Conservation (phyloP, 1,284 basidiomycete species). For the Irpex rosettiformis region DNA sequence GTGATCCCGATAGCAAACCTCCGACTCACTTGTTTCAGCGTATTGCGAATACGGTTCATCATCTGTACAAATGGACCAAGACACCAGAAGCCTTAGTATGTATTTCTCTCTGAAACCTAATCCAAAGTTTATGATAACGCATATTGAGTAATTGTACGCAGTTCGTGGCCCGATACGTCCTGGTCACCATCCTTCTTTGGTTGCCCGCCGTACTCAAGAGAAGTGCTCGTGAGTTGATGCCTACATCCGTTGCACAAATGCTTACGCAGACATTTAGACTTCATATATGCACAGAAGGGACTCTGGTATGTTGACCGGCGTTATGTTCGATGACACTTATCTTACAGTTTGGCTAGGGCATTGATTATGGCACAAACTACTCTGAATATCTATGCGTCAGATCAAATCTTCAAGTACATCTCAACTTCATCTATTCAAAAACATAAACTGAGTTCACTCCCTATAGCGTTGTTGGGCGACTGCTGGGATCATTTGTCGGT, state of each 20-base stretch:
- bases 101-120: constrained; percentile 1
- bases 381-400: constrained; percentile 57
- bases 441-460: background rate
- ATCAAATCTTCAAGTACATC: constrained; percentile 53
- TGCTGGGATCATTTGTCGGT: constrained; percentile 39
- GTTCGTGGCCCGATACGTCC: constrained; percentile 56
- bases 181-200: constrained; percentile 56
- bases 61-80: constrained; percentile 37
- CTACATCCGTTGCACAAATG: background rate
- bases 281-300: constrained; percentile 41
- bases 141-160: constrained; percentile 15
- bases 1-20: constrained; percentile 46
- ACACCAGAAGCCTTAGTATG: constrained; percentile 43
- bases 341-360: constrained; percentile 36
- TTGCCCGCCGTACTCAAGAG: constrained; percentile 44
- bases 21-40: constrained; percentile 41
- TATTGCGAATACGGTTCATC: constrained; percentile 33
- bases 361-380: constrained; percentile 68
- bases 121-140: background rate
- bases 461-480: constrained; percentile 41
- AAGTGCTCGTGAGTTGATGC: constrained; percentile 38
- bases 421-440: constrained; percentile 14
- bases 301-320: constrained; percentile 31
- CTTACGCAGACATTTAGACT: constrained; percentile 28
- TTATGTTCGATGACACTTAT: background rate